phyloP scores from a whole-genome alignment of 371 early-diverging fungal genomes.

The Thermomucor indicae-seudaticae region DNA sequence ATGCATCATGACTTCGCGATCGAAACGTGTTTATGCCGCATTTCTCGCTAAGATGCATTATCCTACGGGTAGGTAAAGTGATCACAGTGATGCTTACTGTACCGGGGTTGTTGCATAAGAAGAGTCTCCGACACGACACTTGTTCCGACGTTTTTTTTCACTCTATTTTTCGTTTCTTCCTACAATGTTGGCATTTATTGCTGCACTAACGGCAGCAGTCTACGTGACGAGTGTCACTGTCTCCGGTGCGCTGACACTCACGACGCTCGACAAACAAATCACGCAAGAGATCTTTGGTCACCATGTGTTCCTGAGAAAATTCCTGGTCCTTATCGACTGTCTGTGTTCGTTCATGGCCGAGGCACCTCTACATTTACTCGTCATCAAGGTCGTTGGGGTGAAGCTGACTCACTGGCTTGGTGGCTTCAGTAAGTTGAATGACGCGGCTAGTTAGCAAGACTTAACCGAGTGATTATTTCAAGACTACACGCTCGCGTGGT shows the following conservation, averaged over 20 bases:
- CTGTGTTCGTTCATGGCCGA: conserved; percentile 18
- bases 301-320: background rate
- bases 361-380: conserved; percentile 22
- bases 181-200: conserved; percentile 9
- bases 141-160: background rate
- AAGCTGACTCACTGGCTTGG: conserved; percentile 14
- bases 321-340: conserved; percentile 8
- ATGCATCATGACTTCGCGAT: too few species aligned
- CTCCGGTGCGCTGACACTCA: conserved; percentile 1
- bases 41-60: background rate
- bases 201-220: conserved; percentile 10
- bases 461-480: background rate
- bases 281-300: background rate
- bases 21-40: background rate
- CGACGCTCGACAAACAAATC: conserved; percentile 11
- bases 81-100: too few species aligned
- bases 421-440: conserved; percentile 22
- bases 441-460: background rate
- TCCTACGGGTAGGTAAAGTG: background rate
- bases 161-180: background rate
- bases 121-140: background rate
- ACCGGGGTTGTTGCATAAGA: too few species aligned
- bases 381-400: conserved; percentile 11
- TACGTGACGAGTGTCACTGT: conserved; percentile 9
- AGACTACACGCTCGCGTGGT: conserved; percentile 20